A percentile compares a stretch with the other conserved stretches of the same genome.
Conservation (phyloP, 2,329 filamentous ascomycete genomes). For the Bipolaris zeicola region DNA sequence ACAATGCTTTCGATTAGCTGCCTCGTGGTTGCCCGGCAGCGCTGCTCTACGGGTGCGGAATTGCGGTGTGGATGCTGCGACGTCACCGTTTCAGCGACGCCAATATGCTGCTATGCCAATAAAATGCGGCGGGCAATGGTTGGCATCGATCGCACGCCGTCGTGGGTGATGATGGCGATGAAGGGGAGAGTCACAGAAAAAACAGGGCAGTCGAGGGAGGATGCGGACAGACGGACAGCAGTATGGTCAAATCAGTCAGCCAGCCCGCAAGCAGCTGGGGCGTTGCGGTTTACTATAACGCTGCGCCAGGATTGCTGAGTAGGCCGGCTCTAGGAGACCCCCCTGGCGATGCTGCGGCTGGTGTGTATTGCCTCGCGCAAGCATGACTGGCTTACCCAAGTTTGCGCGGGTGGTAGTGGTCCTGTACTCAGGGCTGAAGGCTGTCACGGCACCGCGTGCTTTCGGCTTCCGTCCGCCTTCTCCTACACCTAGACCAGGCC, state of each 20-base stretch:
- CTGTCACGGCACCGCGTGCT: conserved; percentile 10
- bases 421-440: neutral
- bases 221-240: neutral
- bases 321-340: conserved; percentile 2
- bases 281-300: conserved; percentile 18
- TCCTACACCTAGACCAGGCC: no score
- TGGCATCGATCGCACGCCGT: conserved; percentile 3
- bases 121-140: conserved; percentile 1
- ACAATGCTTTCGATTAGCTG: neutral
- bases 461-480: neutral
- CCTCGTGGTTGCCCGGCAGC: conserved; percentile 20
- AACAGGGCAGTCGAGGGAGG: neutral
- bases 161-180: neutral
- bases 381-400: neutral
- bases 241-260: conserved; percentile 1
- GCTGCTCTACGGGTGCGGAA: conserved; percentile 12
- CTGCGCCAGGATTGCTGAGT: conserved; percentile 9
- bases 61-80: conserved; percentile 28
- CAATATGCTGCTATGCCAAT: conserved; percentile 11
- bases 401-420: neutral
- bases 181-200: neutral
- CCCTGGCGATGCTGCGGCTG: conserved; percentile 8
- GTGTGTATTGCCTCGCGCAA: neutral
- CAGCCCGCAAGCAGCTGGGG: conserved; percentile 6
- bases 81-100: conserved; percentile 25